Base-by-base conservation (phyloP, 192 early-diverging fungal genomes). In the Globomyces pollinis-pini region DNA sequence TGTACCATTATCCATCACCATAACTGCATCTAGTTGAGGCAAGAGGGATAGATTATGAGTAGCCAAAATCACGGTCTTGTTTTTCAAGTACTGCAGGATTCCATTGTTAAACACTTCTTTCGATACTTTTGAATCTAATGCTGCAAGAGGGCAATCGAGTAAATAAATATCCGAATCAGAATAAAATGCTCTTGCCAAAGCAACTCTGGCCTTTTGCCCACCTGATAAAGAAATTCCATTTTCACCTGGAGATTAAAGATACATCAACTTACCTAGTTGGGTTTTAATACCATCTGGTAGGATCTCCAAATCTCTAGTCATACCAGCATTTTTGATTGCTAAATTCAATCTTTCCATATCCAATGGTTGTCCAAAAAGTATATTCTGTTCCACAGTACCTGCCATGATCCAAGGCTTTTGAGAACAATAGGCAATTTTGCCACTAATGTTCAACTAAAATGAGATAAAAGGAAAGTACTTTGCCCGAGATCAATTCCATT, bases 361-460 rank as follows among this genome's bases (percentile, higher is more conserved):
- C 5, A 39, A 21, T 2, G 65, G 68, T 7, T 44, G 24, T 12
- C 76, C 76, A 57, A 83, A 81, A 3, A 84, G 44, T 24, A 85
- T 75, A 64, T 95, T 95, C 29, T 90, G 81, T 42, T 78, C 75
- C 49, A 95, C 84, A 7, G 79, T 76, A 43, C 44, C 57, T 28
- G 55, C 35, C 41, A 45, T 24, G 34, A 74, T 55, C 69, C 69
- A 74, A 13, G 68, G 54, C 35, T 41, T 38, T 50, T 74, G 72
- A 53, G 62, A 44, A 30, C 61, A 67, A 33, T 59, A 63, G 1
- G 69, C 69, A 47, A 73, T 45, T 0, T 66, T 71, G 0, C 87
- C 86, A 28, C 65, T 66, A 8, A 86, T 62, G 0, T 62, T 51
- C 21, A 31, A 26, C 36, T 55, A 31, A 3, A 3, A 31, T 55